Base-by-base conservation (phyloP, 257 asterid genomes). In the Capsicum chinense region DNA sequence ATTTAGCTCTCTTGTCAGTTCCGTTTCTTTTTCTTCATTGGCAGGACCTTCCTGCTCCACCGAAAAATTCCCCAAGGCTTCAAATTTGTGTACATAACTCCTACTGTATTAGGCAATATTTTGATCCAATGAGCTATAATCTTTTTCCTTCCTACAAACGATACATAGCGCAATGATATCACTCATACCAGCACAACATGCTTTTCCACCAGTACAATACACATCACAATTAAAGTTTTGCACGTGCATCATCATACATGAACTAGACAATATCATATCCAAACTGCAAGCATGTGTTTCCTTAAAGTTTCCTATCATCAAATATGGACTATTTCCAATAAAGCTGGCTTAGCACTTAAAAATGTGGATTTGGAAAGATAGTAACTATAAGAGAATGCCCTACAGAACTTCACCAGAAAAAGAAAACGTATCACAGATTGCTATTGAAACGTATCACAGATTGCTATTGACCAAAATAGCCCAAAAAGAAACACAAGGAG, bases 401-500 rank as follows among this genome's bases (percentile, higher is more conserved):
- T 7, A 54, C 42, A 12, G 44, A 73, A 52, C 64, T 76, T 76
- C 4, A 76, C 50, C 64, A 78, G 63, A 54, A 26, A 78, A 78
- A 69, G 48, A 54, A 54, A 54, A 78, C 26, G 26, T 4, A 76
- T 7, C 54, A 33, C 26, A 13, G 26, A 50, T 52, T 7, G 59
- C n/a, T n/a, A n/a, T n/a, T n/a, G n/a, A 54, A 52, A 76, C 26
- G 48, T 4, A 76, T 7, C 52, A 33, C 26, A 13, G 26, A 50
- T 52, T 7, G 59, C 63, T 26, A 76, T 26, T 21, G 21, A 52
- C 63, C 8, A 7, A 73, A 54, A 76, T 14, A 76, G 39, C 63
- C 48, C 64, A 52, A 52, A 76, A 52, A 56, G 26, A 76, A 76
- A 21, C 63, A 63, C 81, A 26, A 14, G 63, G 63, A 76, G 81